phyloP scores from a whole-genome alignment of 768 basidiomycete genomes.

The Porphyrellus cyaneotinctus region DNA sequence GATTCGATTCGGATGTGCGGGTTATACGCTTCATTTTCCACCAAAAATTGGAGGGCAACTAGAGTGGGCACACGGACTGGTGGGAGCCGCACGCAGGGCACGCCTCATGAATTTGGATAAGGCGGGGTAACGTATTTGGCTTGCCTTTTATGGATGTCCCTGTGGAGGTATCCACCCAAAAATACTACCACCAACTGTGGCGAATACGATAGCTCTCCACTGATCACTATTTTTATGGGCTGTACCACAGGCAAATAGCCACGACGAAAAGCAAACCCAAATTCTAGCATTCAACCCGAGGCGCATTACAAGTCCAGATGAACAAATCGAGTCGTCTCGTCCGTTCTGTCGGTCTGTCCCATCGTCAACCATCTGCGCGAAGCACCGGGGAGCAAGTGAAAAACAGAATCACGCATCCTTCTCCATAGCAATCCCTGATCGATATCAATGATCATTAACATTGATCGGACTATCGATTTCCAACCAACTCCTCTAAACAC shows the following conservation, averaged over 20 bases:
- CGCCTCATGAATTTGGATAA: neutral
- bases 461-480: no score
- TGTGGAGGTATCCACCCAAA: neutral
- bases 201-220: no score
- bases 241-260: no score
- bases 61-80: neutral
- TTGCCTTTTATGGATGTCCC: slow-evolving; percentile 17
- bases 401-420: no score
- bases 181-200: no score
- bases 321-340: neutral
- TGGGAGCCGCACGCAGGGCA: neutral
- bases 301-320: neutral
- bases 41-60: neutral
- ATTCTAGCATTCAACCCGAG: neutral
- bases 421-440: no score
- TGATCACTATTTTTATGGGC: neutral
- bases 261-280: neutral
- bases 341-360: neutral
- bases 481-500: no score
- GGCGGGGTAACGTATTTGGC: neutral
- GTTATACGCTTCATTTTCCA: neutral
- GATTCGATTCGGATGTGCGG: neutral
- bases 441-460: no score
- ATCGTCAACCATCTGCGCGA: no score
- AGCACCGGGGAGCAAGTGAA: no score